Base-by-base conservation (phyloP, 495 filamentous ascomycete species). In the Daldinia decipiens region DNA sequence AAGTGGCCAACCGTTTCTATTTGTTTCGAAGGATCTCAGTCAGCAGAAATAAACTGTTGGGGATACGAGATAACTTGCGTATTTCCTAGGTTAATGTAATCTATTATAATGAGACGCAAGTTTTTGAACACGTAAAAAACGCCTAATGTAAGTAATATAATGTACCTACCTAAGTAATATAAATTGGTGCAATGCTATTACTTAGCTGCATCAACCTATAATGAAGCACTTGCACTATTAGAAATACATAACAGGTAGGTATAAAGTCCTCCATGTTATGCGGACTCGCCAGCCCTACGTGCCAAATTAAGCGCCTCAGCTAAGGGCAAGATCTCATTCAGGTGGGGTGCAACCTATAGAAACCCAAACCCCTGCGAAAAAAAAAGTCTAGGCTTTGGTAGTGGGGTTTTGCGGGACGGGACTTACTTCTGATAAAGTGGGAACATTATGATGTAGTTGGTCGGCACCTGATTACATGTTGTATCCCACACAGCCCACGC, bases 371-470 rank as follows among this genome's bases (percentile, higher is more conserved):
- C 55, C 43, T 54, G 63, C 63, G 43, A 43, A 59, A 59, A 3
- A 66, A 15, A 57, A 53, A 55, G 31, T 59, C 51, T 67, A 68
- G 69, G 69, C 64, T 68, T n/a, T 64, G 38, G 6, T 65, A 61
- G 67, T 62, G 61, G 61, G 60, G 67, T 64, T 66, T 57, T 52
- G 62, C 61, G 62, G 53, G 63, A 63, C 59, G 69, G 68, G 68
- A 53, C 32, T 31, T 53, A 12, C 51, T 55, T 19, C 53, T 71
- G 55, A 62, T 71, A 71, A 62, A 63, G 69, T 71, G 69, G 69
- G 56, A 32, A 58, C 15, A 15, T 19, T 24, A 60, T 39, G 12
- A 64, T 34, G 17, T 29, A 67, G 63, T 67, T 47, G 53, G 52
- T 63, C 27, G 51, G 62, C 29, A 43, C 51, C 62, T 67, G 62